Evolutionary conservation across 2,329 filamentous ascomycete genomes (phyloP), one percentile per base, ranked within the genome.

Genomic region (Rutstroemia sp.): DNA sequence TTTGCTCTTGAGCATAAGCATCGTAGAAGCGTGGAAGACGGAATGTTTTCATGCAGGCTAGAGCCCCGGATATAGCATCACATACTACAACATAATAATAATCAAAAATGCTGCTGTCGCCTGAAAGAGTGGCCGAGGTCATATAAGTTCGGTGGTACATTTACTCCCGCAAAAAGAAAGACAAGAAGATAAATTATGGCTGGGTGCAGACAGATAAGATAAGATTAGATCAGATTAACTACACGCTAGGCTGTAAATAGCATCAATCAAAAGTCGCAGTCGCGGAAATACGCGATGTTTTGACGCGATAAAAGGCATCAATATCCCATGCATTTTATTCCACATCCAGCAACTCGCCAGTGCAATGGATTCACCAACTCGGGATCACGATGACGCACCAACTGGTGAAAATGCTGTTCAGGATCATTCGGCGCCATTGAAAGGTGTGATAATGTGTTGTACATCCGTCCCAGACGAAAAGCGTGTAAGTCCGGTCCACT

Each of bases 391-490:
- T 44, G 25, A 55, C 17, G 17, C 5, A 17, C 14, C 21, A 14
- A 16, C 46, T 7, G 53, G 38, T 7, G 46, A 44, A 1, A 65
- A 63, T 62, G 60, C 51, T 12, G 36, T 52, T 25, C 44, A 54
- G 9, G 64, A 67, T 52, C 50, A 55, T 49, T 61, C 64, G 34
- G 48, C 39, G 12, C 66, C 88, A 52, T 80, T 92, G 63, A 76
- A 76, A 61, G 87, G 87, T 64, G 80, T 89, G 53, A 81, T 94
- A 59, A 78, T 96, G 64, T 96, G 91, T 78, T 95, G 89, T 73
- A 96, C 91, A 51, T 91, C 87, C 64, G 86, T 96, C 63, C 78
- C 86, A 54, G 82, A 87, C 57, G 89, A 95, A 67, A 79, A 87
- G 68, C 82, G 89, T 71, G 90, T 92, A 76, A 65, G 79, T 75